Evolutionary conservation across 176 grass and related monocot species (phyloP).

Genomic region (Secale cereale): DNA sequence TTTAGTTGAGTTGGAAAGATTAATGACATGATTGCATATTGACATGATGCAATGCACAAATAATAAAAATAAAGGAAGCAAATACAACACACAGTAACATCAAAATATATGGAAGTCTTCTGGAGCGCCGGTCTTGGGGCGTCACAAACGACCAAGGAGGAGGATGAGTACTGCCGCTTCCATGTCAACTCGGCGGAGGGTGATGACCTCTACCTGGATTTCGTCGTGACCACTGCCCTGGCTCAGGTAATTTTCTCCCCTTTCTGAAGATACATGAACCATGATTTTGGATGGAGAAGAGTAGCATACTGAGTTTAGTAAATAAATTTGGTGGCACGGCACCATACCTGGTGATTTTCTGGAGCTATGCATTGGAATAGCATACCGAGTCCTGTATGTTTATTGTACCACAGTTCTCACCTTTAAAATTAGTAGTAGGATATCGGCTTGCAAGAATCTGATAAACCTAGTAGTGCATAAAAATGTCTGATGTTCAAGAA

Average conservation of each 20-base stretch:
- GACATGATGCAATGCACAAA: too few species aligned
- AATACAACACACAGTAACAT: too few species aligned
- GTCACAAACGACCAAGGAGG: too few species aligned
- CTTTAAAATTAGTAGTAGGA: not conserved
- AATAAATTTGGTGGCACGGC: not conserved
- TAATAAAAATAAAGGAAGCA: too few species aligned
- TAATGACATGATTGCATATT: too few species aligned
- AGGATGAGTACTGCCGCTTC: too few species aligned
- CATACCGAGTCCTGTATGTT: not conserved
- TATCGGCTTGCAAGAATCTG: not conserved
- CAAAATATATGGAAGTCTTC: too few species aligned
- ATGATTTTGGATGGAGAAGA: too few species aligned
- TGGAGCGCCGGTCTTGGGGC: too few species aligned
- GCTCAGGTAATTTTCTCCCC: constrained; percentile 45
- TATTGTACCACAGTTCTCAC: not conserved
- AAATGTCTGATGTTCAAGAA: not conserved
- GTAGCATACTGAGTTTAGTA: too few species aligned
- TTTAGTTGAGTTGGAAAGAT: too few species aligned
- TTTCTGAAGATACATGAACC: not conserved
- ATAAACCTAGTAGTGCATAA: not conserved
- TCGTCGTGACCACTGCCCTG: constrained; percentile 53
- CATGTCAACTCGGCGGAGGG: too few species aligned
- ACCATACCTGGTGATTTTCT: not conserved
- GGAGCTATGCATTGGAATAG: not conserved
- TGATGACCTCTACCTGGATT: constrained; percentile 83